A percentile compares a stretch with the other conserved stretches of the same genome.
Evolutionary conservation across 768 basidiomycete species (phyloP).

Genomic region (Russula ochroleuca): DNA sequence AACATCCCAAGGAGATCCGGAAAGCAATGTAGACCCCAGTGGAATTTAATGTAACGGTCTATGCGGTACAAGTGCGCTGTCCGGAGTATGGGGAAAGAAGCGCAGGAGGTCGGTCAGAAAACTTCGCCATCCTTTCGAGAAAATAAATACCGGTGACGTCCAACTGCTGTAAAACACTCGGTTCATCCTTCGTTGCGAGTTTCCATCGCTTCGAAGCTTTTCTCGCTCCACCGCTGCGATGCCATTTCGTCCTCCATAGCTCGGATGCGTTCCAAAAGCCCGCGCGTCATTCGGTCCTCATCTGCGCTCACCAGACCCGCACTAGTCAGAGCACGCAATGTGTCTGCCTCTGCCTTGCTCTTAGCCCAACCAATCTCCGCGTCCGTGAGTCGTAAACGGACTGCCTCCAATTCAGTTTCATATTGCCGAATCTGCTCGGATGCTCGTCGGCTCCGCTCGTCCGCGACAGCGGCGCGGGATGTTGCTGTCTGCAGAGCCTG

Average conservation of each 20-base stretch:
- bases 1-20: no score
- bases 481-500: conserved; percentile 68
- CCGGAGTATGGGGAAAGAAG: no score
- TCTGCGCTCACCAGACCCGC: conserved; percentile 47
- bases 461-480: conserved; percentile 59
- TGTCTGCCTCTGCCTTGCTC: conserved; percentile 89
- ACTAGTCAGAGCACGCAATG: conserved; percentile 33
- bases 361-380: conserved; percentile 89
- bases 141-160: no score
- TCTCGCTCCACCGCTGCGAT: conserved; percentile 30
- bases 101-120: conserved; percentile 55
- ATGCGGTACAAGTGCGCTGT: no score
- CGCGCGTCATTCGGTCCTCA: conserved; percentile 64
- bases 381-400: conserved; percentile 62
- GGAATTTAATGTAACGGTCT: no score
- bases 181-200: no score
- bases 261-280: conserved; percentile 68
- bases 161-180: no score
- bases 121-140: no score
- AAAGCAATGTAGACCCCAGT: no score
- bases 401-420: conserved; percentile 52
- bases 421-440: no score
- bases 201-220: no score
- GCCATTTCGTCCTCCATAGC: background rate
- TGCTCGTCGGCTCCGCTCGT: no score